A percentile compares a stretch with the other conserved stretches of the same genome.
Conservation (phyloP, 208 protist genomes). For the Trypanosoma vivax region DNA sequence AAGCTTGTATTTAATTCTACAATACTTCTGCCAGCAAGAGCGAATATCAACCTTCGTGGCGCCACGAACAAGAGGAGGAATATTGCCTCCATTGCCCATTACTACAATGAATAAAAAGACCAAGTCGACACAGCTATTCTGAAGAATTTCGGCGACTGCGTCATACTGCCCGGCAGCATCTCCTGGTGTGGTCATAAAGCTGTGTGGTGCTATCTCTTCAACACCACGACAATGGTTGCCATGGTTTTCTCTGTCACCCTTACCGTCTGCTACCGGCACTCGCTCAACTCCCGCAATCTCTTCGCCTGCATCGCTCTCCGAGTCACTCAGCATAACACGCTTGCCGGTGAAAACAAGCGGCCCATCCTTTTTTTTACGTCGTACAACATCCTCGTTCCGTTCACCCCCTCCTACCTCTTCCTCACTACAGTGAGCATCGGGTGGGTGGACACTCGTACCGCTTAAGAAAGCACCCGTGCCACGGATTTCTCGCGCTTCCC, state of each 20-base stretch:
- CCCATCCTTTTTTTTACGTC: constrained; percentile 65
- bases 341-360: constrained; percentile 68
- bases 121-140: constrained; percentile 70
- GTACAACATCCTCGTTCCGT: constrained; percentile 31
- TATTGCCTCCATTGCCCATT: constrained; percentile 77
- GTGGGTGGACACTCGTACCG: background rate
- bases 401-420: constrained; percentile 14
- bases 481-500: background rate
- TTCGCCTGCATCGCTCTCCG: constrained; percentile 31
- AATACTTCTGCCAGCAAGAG: constrained; percentile 83
- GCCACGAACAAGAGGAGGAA: constrained; percentile 69
- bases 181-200: background rate
- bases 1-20: constrained; percentile 66
- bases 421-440: background rate
- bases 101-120: constrained; percentile 83
- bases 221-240: too few species aligned
- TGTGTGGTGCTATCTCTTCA: background rate
- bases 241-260: too few species aligned
- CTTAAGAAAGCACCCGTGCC: background rate
- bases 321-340: constrained; percentile 49
- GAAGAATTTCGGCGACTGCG: constrained; percentile 36
- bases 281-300: background rate
- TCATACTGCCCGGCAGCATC: constrained; percentile 4
- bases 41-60: constrained; percentile 79
- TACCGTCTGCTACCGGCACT: too few species aligned